Evolutionary conservation across 768 basidiomycete genomes (phyloP), one percentile per base, ranked within the genome.

Genomic region (Chalciporus pseudorubinellus): DNA sequence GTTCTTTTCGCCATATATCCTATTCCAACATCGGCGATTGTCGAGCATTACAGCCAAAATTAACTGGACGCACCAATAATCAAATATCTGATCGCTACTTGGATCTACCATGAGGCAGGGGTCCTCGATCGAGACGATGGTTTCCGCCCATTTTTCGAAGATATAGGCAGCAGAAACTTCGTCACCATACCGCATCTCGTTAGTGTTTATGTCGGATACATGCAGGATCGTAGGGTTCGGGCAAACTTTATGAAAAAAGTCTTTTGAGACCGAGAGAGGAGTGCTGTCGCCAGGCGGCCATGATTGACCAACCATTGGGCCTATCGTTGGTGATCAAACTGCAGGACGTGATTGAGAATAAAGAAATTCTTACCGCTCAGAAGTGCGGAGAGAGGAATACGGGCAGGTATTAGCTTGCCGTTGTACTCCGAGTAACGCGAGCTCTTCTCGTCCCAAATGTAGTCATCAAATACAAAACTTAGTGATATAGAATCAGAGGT

Each of bases 391-490:
- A 78, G 55, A 3, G 76, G 77, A 26, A 72, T 70, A 8, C 66
- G 69, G 0, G 74, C 72, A 29, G 76, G 74, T 14, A 73, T 71
- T 11, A 58, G 48, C 22, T 70, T 68, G 12, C 67, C 71, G 44
- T 71, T 65, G 50, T 64, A 76, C 13, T 66, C 62, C 6, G 74
- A 63, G 56, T 72, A 77, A 6, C 59, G 60, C 19, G 69, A 65
- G 3, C 68, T 59, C 34, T 71, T 58, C 12, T 58, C 47, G 10
- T 70, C 70, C 76, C 75, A 77, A 19, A 70, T 60, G 50, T 75
- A 77, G 51, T 78, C 71, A 39, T 74, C 65, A 49, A 77, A 76
- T 11, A 77, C 76, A 31, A 70, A 72, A 7, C 76, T 75, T 55
- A 12, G 9, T 29, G 5, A 29, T 10, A 29, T 9, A 12, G 29